Conservation (phyloP, 148 eudicot species). For the Vaccinium myrtillus region DNA sequence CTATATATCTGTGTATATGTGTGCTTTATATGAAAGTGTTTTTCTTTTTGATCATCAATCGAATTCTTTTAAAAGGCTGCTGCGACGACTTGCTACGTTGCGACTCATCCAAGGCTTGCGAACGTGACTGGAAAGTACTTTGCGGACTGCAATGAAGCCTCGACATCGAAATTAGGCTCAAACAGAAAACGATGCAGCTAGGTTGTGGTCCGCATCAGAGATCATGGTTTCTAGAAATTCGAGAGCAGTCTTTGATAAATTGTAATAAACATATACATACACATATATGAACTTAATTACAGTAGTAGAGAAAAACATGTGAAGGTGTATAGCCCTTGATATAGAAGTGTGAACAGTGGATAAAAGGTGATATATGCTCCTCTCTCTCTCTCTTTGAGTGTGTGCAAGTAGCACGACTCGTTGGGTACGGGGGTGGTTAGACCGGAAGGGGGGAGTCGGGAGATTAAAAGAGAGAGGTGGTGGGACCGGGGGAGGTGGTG, state of each 20-base stretch:
- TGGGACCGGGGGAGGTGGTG: too few relatives aligned
- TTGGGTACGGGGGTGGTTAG: too few relatives aligned
- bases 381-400: not conserved
- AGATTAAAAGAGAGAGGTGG: too few relatives aligned
- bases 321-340: not conserved
- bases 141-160: slow-evolving; percentile 28
- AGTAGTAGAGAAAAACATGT: not conserved
- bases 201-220: slow-evolving; percentile 66
- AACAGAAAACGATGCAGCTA: slow-evolving; percentile 48
- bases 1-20: not conserved
- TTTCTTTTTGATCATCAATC: not conserved
- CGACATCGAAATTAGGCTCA: slow-evolving; percentile 55
- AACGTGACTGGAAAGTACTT: slow-evolving; percentile 8
- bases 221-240: slow-evolving; percentile 36
- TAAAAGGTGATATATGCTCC: not conserved
- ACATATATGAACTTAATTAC: not conserved
- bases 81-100: slow-evolving; percentile 13
- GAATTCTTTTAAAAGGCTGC: not conserved
- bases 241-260: slow-evolving; percentile 14
- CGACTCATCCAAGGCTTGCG: slow-evolving; percentile 11
- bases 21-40: not conserved
- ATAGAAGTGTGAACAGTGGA: not conserved
- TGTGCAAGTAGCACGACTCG: not conserved
- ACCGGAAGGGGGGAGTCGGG: too few relatives aligned
- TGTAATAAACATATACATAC: not conserved